Evolutionary conservation across 2,329 filamentous ascomycete species (phyloP).

Genomic region (Fusarium nisikadoi): DNA sequence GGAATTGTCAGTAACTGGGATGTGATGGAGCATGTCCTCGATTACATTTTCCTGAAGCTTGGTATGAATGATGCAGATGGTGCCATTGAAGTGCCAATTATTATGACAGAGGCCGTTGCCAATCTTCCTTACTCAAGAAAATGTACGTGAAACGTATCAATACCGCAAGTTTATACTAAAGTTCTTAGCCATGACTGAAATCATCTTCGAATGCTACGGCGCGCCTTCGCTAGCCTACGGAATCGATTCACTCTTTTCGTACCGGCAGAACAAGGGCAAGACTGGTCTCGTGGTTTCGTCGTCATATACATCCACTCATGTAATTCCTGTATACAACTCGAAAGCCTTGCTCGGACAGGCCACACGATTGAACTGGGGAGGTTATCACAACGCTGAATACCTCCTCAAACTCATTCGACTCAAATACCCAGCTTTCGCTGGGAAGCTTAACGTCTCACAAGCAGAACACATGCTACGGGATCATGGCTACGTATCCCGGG

Average conservation of each 20-base stretch:
- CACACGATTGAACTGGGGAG: conserved; percentile 93
- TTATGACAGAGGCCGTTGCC: conserved; percentile 95
- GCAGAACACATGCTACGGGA: conserved; percentile 87
- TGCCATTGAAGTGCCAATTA: conserved; percentile 83
- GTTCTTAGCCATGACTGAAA: conserved; percentile 87
- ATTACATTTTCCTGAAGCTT: conserved; percentile 94
- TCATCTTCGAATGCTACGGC: conserved; percentile 94
- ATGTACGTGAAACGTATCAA: conserved; percentile 64
- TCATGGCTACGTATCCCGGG: conserved; percentile 87
- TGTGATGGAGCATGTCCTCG: conserved; percentile 92
- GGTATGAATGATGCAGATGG: conserved; percentile 82
- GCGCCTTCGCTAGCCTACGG: conserved; percentile 92
- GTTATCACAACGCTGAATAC: conserved; percentile 89
- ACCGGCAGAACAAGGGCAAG: conserved; percentile 87
- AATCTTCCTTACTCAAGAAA: conserved; percentile 90
- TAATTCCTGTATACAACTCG: conserved; percentile 90
- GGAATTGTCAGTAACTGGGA: conserved; percentile 98
- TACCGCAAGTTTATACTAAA: conserved; percentile 32
- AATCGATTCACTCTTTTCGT: conserved; percentile 96
- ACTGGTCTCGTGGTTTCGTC: conserved; percentile 92
- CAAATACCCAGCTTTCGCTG: conserved; percentile 91
- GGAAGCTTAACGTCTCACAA: conserved; percentile 86
- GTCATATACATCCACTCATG: conserved; percentile 91
- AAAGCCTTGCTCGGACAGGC: conserved; percentile 88
- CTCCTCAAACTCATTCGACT: conserved; percentile 87